These are phyloP conservation scores for Podaxis sp. DNA, from an alignment of 768 basidiomycete species.

Conservation along the genomic window DNA sequence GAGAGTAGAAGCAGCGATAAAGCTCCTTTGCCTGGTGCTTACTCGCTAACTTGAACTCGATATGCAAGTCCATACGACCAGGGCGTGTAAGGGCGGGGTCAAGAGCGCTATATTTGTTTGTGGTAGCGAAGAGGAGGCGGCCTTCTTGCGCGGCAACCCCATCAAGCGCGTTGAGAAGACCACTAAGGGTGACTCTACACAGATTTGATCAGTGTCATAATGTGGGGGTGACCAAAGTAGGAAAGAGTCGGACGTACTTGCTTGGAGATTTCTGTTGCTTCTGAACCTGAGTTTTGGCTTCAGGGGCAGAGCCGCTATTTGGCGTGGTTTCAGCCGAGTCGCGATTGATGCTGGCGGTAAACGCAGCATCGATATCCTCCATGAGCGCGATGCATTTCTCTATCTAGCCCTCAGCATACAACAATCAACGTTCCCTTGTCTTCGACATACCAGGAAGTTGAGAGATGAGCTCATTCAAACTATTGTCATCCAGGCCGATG, in stretches of 20 bases:
- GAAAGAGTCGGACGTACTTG: not conserved
- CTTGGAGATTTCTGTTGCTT: constrained; percentile 11
- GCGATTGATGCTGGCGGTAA: constrained; percentile 42
- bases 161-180: constrained; percentile 66
- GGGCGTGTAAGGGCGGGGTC: constrained; percentile 75
- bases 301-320: not conserved
- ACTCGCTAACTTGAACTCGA: constrained; percentile 75
- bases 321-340: constrained; percentile 17
- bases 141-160: constrained; percentile 48
- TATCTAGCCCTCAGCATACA: constrained; percentile 12
- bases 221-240: not conserved
- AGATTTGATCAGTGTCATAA: not conserved
- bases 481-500: constrained; percentile 56
- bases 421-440: not conserved
- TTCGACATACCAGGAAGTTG: constrained; percentile 46
- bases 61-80: constrained; percentile 76
- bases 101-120: constrained; percentile 65
- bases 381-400: constrained; percentile 71
- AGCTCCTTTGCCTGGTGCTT: constrained; percentile 61
- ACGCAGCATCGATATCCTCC: constrained; percentile 84
- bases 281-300: constrained; percentile 11
- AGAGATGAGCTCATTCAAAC: constrained; percentile 53
- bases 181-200: constrained; percentile 52
- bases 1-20: constrained; percentile 65
- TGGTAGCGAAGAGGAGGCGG: constrained; percentile 68